Percentiles rank a stretch among this genome's conserved stretches.
These are phyloP conservation scores for Orbilia ellipsospora DNA, from an alignment of 2,329 filamentous ascomycete genomes.

Conservation along the genomic window DNA sequence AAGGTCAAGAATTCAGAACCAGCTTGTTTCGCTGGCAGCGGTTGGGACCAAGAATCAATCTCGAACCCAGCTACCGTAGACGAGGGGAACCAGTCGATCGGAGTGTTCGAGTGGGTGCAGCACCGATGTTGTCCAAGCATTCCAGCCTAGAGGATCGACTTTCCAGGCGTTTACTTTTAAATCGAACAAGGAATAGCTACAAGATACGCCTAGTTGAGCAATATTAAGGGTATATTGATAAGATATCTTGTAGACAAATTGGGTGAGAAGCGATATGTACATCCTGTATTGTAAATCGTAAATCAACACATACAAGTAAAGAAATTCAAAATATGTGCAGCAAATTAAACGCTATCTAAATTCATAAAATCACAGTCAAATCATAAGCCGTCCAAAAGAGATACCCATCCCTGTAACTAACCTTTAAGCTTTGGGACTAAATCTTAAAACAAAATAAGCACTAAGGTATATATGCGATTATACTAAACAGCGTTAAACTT, in stretches of 20 bases:
- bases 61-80: conserved; percentile 1
- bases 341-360: not conserved
- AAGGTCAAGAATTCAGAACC: not conserved
- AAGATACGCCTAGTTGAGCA: no score
- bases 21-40: not conserved
- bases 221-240: no score
- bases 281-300: no score
- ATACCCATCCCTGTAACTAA: no score
- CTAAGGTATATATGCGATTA: no score
- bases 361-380: not conserved
- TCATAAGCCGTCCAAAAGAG: no score
- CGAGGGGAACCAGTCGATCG: not conserved
- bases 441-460: not conserved
- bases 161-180: not conserved
- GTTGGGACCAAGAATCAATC: not conserved
- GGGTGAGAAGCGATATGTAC: conserved; percentile 1
- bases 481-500: conserved; percentile 1
- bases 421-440: not conserved
- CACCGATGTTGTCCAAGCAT: not conserved
- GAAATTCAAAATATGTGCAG: no score
- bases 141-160: not conserved
- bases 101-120: not conserved
- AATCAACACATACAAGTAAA: no score
- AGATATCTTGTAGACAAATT: not conserved
- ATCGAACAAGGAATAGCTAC: not conserved